Evolutionary conservation across 2,329 filamentous ascomycete species (phyloP), one percentile per base, ranked within the genome.

Genomic region (Aspergillus flavus): DNA sequence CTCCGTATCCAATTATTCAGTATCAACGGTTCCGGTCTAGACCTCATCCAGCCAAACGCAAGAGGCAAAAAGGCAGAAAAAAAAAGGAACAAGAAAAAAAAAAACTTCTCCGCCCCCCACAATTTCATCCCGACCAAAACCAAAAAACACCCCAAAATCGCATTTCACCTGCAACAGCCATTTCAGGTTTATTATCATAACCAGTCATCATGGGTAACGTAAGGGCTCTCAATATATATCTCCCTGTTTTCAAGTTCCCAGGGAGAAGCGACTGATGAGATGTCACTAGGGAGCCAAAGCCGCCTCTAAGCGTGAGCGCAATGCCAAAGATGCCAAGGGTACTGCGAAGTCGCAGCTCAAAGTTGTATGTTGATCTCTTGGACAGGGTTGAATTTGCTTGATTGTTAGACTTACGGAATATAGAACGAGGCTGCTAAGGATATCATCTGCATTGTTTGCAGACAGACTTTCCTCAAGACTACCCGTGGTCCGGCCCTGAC

Each of bases 221-320:
- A 50, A 30, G 46, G 39, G 39, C 39, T n/a, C 39, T n/a, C 46
- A n/a, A 30, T n/a, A 50, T 50, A 50, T 48, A 16, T 50, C 16
- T 50, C 10, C 3, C 7, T 16, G 5, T 9, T 50, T 50, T 26
- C 16, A 28, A 6, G 4, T 16, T 6, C 26, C 39, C 19, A 2
- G 7, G 19, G 39, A 41, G 46, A 50, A 50, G 26, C 9, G 26
- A 50, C 26, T 50, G 46, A 23, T 50, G 14, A 19, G 10, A n/a
- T 19, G 26, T 28, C 26, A 50, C 16, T 30, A 50, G 46, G 46
- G 46, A 32, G 46, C 46, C 46, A 50, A 50, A 50, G 46, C 46
- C 46, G 46, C 46, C 26, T 50, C 46, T 26, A 50, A 50, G 46
- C 46, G 46, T 50, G 46, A 50, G 46, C 46, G 46, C 26, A 50